Percentiles rank a stretch among this genome's conserved stretches.
Evolutionary conservation across 805 yeast genomes (phyloP).

Genomic region (Starmerella bacillaris): DNA sequence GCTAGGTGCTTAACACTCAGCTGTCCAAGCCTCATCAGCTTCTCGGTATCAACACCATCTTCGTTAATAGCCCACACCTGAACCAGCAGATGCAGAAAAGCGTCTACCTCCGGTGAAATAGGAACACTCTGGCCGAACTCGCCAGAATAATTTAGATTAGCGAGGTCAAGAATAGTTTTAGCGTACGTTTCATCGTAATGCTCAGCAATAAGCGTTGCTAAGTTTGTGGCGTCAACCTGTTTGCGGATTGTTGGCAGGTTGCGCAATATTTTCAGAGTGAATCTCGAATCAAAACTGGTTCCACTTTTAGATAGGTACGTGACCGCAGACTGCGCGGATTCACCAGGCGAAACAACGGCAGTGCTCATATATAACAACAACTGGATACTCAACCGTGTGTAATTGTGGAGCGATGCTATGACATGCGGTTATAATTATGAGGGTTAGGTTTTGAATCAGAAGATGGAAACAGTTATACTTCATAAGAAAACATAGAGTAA

Average conservation of each 20-base stretch:
- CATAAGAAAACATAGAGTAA: too few species aligned
- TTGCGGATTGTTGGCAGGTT: conserved; percentile 63
- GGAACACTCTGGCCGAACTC: conserved; percentile 18
- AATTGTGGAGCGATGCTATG: too few species aligned
- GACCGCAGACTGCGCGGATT: conserved; percentile 15
- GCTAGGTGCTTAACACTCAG: conserved; percentile 24
- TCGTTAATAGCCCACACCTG: conserved; percentile 60
- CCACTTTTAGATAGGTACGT: conserved; percentile 43
- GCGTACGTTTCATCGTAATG: conserved; percentile 31
- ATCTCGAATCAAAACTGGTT: conserved; percentile 64
- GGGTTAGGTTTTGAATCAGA: too few species aligned
- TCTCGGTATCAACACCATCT: conserved; percentile 24
- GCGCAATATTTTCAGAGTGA: conserved; percentile 67
- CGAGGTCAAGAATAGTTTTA: conserved; percentile 25
- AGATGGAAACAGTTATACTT: too few species aligned
- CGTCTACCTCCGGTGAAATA: conserved; percentile 53
- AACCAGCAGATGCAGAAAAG: conserved; percentile 59
- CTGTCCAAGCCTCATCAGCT: conserved; percentile 30
- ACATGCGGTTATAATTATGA: too few species aligned
- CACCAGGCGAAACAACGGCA: neutral
- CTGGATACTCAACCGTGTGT: too few species aligned
- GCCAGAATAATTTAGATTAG: conserved; percentile 19
- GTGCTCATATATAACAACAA: too few species aligned
- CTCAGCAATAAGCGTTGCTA: conserved; percentile 36
- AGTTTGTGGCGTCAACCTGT: conserved; percentile 35